These are phyloP conservation scores for Candida quercuum DNA, from an alignment of 805 yeast genomes.

Conservation along the genomic window DNA sequence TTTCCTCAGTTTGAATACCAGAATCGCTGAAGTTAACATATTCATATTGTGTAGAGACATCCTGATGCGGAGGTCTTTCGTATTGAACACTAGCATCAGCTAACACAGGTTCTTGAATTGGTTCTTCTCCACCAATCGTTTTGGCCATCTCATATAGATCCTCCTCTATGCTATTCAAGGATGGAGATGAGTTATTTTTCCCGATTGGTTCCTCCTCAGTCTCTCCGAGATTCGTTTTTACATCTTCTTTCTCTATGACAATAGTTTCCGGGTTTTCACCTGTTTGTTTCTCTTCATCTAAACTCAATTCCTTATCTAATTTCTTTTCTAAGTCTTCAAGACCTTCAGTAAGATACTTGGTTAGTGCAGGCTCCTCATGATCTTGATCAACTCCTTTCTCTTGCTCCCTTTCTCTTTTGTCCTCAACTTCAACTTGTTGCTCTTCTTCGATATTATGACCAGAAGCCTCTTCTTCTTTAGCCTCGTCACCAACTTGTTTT, in stretches of 20 bases:
- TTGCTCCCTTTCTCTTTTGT: conserved; percentile 3
- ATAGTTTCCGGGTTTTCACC: too few species aligned
- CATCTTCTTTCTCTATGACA: too few species aligned
- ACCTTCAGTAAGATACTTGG: too few species aligned
- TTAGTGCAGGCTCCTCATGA: too few species aligned
- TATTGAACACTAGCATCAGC: conserved; percentile 1
- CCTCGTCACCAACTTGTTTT: too few species aligned
- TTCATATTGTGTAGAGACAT: conserved; percentile 1
- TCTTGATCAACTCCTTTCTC: conserved; percentile 1
- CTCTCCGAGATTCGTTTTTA: too few species aligned
- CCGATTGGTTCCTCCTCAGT: background rate
- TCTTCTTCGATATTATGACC: too few species aligned
- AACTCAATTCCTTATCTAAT: too few species aligned
- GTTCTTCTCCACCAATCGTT: background rate
- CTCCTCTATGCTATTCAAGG: conserved; percentile 11
- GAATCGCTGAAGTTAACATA: conserved; percentile 1
- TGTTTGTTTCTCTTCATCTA: too few species aligned
- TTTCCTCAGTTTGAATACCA: conserved; percentile 15
- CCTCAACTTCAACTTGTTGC: background rate
- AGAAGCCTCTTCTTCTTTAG: too few species aligned
- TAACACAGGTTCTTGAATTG: too few species aligned
- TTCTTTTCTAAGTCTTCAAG: too few species aligned
- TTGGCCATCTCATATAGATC: conserved; percentile 10
- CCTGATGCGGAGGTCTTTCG: background rate
- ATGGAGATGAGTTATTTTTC: conserved; percentile 3